These are phyloP conservation scores for Pseudodiploospora longispora DNA, from an alignment of 2,329 filamentous ascomycete species.

Conservation along the genomic window DNA sequence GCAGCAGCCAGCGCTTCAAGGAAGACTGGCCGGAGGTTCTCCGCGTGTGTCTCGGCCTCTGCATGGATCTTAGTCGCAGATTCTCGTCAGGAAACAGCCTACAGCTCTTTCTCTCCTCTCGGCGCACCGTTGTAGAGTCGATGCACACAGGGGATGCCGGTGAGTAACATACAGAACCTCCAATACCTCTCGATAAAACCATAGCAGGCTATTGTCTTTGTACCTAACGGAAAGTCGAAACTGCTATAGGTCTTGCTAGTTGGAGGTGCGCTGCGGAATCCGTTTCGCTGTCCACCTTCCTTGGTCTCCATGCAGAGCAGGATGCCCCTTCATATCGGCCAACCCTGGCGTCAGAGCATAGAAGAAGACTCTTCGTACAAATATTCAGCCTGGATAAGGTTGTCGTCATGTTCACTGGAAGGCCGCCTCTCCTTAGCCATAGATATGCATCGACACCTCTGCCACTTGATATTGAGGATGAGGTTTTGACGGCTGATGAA, in stretches of 20 bases:
- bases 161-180: conserved; percentile 15
- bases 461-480: conserved; percentile 46
- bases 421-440: conserved; percentile 44
- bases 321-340: conserved; percentile 20
- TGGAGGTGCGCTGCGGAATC: conserved; percentile 31
- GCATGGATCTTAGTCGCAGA: conserved; percentile 11
- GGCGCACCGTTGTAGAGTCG: conserved; percentile 27
- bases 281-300: conserved; percentile 27
- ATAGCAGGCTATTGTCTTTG: not conserved
- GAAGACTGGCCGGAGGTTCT: conserved; percentile 6
- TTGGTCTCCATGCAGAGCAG: conserved; percentile 24
- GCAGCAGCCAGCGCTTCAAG: not conserved
- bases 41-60: conserved; percentile 8
- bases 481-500: conserved; percentile 36
- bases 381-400: conserved; percentile 42
- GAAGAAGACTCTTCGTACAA: conserved; percentile 23
- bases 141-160: conserved; percentile 32
- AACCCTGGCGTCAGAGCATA: conserved; percentile 26
- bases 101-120: conserved; percentile 28
- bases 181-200: not conserved
- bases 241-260: conserved; percentile 22
- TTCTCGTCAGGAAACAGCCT: conserved; percentile 26
- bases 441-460: conserved; percentile 45
- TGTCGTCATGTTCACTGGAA: conserved; percentile 42
- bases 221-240: accelerated